Conservation (phyloP, 83 land plant species). For the Picea abies region DNA sequence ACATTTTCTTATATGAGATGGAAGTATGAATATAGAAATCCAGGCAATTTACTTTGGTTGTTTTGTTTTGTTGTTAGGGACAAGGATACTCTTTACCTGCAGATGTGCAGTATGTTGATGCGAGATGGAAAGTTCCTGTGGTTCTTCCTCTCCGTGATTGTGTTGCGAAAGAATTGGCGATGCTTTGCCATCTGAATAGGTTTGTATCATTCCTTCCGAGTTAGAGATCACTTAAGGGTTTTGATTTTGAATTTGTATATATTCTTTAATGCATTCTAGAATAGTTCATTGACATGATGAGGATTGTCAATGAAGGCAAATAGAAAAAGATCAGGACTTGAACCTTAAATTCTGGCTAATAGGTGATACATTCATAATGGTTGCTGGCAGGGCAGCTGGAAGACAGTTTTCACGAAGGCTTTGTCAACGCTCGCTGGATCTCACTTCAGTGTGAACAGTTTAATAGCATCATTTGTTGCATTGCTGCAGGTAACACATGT, state of each 20-base stretch:
- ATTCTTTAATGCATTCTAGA: background rate
- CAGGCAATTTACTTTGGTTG: background rate
- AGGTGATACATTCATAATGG: background rate
- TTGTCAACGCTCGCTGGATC: slow-evolving; percentile 38
- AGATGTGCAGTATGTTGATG: slow-evolving; percentile 88
- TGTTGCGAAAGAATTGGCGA: slow-evolving; percentile 67
- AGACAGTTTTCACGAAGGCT: slow-evolving; percentile 39
- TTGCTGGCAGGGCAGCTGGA: slow-evolving; percentile 59
- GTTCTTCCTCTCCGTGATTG: slow-evolving; percentile 95
- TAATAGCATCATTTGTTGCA: slow-evolving; percentile 74
- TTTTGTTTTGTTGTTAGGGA: slow-evolving; percentile 56
- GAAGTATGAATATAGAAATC: background rate
- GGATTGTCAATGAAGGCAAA: background rate
- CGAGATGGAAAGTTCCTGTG: slow-evolving; percentile 86
- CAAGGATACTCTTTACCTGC: slow-evolving; percentile 90
- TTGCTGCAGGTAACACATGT: slow-evolving; percentile 57
- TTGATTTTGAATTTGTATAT: background rate
- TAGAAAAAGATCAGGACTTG: background rate
- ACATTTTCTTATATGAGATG: background rate
- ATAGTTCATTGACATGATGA: background rate
- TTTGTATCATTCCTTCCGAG: slow-evolving; percentile 20
- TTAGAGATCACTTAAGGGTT: slow-evolving; percentile 11
- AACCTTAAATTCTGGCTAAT: background rate
- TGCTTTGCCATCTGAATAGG: slow-evolving; percentile 78
- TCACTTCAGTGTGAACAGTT: slow-evolving; percentile 65